Base-by-base conservation (phyloP, 768 basidiomycete genomes). In the Trametes meyenii region DNA sequence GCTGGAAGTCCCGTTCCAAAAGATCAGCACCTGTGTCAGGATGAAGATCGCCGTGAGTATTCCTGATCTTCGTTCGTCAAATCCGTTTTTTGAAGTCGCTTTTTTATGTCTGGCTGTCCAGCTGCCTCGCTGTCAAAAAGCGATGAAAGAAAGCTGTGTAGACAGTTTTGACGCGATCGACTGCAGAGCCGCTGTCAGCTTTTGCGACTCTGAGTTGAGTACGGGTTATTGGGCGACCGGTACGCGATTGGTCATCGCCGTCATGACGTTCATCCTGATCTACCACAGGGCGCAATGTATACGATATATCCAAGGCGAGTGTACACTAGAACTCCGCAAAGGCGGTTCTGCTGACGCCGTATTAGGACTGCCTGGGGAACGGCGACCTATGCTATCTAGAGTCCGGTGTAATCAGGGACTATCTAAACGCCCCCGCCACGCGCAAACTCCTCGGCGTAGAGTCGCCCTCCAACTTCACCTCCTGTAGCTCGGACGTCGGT, bases 81-180 rank as follows among this genome's bases (percentile, higher is more conserved):
- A 40, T 29, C 10, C 29, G 29, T 33, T 33, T 33, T 33, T 17
- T 12, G 52, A 46, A 39, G 43, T 17, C 33, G 23, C 12, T 33
- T 17, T 17, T 23, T 48, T 19, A 56, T 13, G 21, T 16, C 5
- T 19, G 6, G 58, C 42, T 17, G 24, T 24, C 24, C 65, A 89
- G 87, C 77, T 92, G 21, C 86, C 89, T 21, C 83, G 85, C 49
- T 94, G 92, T 71, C 75, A 85, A 65, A 79, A 78, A 61, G 78
- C 79, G 39, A 78, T 89, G 70, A 73, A 79, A n/a, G 71, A 78
- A 44, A 77, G 77, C 46, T 94, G 91, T 63, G 78, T 91, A 33
- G 81, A 90, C 57, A 75, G 75, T 16, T 87, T 87, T 64, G 90
- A 94, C 70, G 72, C 77, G 21, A 84, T 88, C 39, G 78, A 82